Evolutionary conservation across 2,329 filamentous ascomycete species (phyloP), one percentile per base, ranked within the genome.

Genomic region (Colletotrichum sp.): DNA sequence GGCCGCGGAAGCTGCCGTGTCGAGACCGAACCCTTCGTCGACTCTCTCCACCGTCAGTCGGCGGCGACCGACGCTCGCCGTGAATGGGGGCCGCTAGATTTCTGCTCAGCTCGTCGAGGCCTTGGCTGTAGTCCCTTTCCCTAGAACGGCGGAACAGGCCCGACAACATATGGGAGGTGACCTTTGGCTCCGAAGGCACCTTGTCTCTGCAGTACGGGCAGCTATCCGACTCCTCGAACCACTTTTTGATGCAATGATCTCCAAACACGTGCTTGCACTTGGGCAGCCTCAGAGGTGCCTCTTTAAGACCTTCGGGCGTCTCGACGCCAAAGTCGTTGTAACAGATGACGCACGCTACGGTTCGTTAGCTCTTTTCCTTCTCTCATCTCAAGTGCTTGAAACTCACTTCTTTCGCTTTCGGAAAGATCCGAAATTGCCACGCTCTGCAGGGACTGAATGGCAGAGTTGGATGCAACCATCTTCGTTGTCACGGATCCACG

Each of bases 201-300:
- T 92, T 91, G 76, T 91, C 88, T 30, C 92, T 89, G 81, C 92
- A 93, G 79, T 93, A 93, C 1, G 92, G 92, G 77, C 92, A 93
- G 70, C 86, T 92, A 78, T 92, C 88, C 3, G 90, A 90, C 61
- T 92, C 90, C 68, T 90, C 86, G 56, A 93, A 88, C 92, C 92
- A 93, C 78, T 90, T 92, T 80, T 90, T 91, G 77, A 93, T 91
- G 81, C 92, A 93, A 78, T 89, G 86, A 71, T 92, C 87, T 21
- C 92, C 92, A 80, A 93, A 93, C 8, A 93, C 81, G 78, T 93
- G 92, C 77, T 90, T 91, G 85, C 92, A 93, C 77, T 87, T 89
- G 4, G 92, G 91, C 21, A 93, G 82, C 24, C 90, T 89, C 18
- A 93, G 81, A 1, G 92, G 90, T 4, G 82, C 84, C 79, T 93